phyloP scores from a whole-genome alignment of 192 early-diverging fungal species.

The Linnemannia exigua region DNA sequence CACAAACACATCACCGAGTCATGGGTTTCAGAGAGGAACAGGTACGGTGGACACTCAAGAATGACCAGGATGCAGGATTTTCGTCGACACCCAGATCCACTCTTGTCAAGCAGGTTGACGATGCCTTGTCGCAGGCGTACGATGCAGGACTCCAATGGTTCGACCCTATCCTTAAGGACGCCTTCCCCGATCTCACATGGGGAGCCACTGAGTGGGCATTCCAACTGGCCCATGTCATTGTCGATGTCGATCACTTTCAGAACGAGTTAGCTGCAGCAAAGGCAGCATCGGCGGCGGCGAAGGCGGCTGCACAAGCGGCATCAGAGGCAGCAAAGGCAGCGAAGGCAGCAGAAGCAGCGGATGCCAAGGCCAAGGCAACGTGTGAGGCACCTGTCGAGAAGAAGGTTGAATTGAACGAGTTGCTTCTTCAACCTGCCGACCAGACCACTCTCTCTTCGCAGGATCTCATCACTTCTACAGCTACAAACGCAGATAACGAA shows the following conservation, averaged over 20 bases:
- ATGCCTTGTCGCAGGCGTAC: conserved; percentile 24
- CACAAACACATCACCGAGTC: conserved; percentile 45
- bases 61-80: neutral
- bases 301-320: neutral
- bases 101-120: conserved; percentile 15
- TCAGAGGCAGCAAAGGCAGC: neutral
- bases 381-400: neutral
- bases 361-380: conserved; percentile 5
- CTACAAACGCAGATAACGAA: neutral
- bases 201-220: conserved; percentile 42
- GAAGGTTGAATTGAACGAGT: neutral
- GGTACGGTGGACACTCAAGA: neutral
- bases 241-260: conserved; percentile 15
- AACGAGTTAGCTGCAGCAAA: neutral
- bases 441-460: neutral
- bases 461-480: neutral
- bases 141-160: conserved; percentile 43
- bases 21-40: conserved; percentile 12
- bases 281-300: neutral
- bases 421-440: conserved; percentile 5
- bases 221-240: conserved; percentile 34
- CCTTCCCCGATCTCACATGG: conserved; percentile 43
- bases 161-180: conserved; percentile 49
- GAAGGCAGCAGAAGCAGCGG: neutral
- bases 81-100: neutral